Evolutionary conservation across 495 filamentous ascomycete genomes (phyloP), one percentile per base, ranked within the genome.

Genomic region (Lophium mytilinum): DNA sequence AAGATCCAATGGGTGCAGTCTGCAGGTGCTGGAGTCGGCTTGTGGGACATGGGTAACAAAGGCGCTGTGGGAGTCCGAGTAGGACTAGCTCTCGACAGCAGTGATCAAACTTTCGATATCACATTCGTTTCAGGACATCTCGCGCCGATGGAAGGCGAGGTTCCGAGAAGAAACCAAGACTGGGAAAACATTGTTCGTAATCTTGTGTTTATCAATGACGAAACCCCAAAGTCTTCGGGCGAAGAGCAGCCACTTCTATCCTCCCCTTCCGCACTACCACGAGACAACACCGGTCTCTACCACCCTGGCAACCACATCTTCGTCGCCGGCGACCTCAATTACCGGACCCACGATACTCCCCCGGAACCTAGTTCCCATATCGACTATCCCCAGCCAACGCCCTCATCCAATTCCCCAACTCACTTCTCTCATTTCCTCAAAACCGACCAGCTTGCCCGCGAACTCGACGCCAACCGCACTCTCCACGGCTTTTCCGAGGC

Each of bases 311-410:
- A 83, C n/a, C 83, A 92, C 65, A 72, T 95, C 21, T 93, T 96
- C 69, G 65, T 98, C 35, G 83, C 85, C 0, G 93, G 93, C 47
- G 93, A 98, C 70, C 78, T 98, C 51, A 98, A 98, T 74, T 98
- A 98, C 73, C 87, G 93, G 61, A 90, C 91, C 10, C 78, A 79
- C 8, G 72, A 79, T 64, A 74, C 71, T 0, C 67, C 77, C 0
- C 93, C 93, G 0, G 60, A 66, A 0, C 69, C 76, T 1, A 63
- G 68, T 0, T 80, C 84, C 53, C 62, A 75, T 24, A 55, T 73
- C 6, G 70, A 73, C 0, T 94, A 84, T 60, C 80, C 86, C 5
- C 82, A 87, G 63, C 80, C 81, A 0, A 65, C 72, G 35, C 76
- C 76, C 15, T 67, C 73, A 7, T 61, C 75, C 19, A 67, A 75